phyloP scores from a whole-genome alignment of 2,329 filamentous ascomycete species.

The Sporothrix pseudoabietina region DNA sequence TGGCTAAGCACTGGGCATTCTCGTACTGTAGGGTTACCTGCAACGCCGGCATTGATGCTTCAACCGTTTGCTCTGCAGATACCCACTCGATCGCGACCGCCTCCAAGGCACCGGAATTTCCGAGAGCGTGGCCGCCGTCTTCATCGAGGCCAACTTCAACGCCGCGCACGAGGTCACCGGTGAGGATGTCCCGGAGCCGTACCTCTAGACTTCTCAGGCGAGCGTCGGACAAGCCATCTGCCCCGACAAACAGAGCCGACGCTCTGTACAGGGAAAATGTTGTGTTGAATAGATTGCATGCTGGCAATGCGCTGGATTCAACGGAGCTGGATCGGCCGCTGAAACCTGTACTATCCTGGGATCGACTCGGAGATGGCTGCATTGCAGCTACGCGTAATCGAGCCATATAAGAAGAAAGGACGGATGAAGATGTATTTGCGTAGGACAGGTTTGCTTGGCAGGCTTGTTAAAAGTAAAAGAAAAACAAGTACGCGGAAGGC shows the following conservation, averaged over 20 bases:
- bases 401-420: slow-evolving; percentile 4
- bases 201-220: slow-evolving; percentile 51
- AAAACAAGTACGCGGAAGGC: not conserved
- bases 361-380: not conserved
- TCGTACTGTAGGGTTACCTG: slow-evolving; percentile 56
- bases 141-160: slow-evolving; percentile 54
- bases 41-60: slow-evolving; percentile 42
- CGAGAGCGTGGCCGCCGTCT: slow-evolving; percentile 44
- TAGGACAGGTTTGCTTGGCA: not conserved
- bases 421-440: not conserved
- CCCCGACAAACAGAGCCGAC: slow-evolving; percentile 56
- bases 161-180: slow-evolving; percentile 62
- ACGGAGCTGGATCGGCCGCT: not conserved
- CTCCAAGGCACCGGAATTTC: slow-evolving; percentile 49
- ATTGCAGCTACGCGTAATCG: not conserved
- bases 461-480: not conserved
- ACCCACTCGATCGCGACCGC: slow-evolving; percentile 54
- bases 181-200: slow-evolving; percentile 56
- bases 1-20: slow-evolving; percentile 53
- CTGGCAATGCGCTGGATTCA: slow-evolving; percentile 34
- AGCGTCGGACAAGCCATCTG: slow-evolving; percentile 42
- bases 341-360: not conserved
- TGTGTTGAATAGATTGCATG: slow-evolving; percentile 54
- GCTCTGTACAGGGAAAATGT: slow-evolving; percentile 60
- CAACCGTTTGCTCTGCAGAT: slow-evolving; percentile 38